Base-by-base conservation (phyloP, 225 moss, liverwort and hornwort genomes). In the Pseudoscleropodium purum region DNA sequence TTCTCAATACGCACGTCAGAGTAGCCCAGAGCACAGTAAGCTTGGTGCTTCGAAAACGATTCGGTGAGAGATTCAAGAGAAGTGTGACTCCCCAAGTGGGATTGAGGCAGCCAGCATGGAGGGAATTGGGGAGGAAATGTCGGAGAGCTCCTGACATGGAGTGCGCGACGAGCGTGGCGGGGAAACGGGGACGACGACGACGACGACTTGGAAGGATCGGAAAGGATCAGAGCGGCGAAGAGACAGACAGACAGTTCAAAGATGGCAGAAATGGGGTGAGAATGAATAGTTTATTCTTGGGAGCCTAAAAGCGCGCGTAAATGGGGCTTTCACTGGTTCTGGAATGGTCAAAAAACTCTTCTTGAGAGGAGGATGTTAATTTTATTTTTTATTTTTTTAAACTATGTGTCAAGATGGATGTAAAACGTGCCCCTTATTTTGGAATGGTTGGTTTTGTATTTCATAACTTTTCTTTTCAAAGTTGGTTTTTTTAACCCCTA, bases 391-490 rank as follows among this genome's bases (percentile, higher is more conserved):
- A 4, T 47, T 31, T 6, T 47, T 17, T 11, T 6, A 7, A 3
- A 34, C 5, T 23, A 14, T 52, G 11, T 36, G 3, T 36, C 3
- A 1, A 36, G 23, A 34, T 77, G 23, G 52, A 36, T 52, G 23
- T 9, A 34, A 52, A 20, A 51, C 9, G 2, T 36, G 6, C 2
- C 8, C 5, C 0, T 52, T 24, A 23, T 36, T 77, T 77, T 36
- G 5, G 36, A 77, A 54, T 52, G 52, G 14, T 24, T 52, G 36
- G 3, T 36, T 52, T 77, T 51, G 10, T 20, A 21, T 34, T 76
- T 76, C 0, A 8, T 2, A 51, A 51, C 1, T 33, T 33, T 76
- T 21, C 2, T 1, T 51, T 49, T 0, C 2, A 3, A 33, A 51
- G 5, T 4, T 33, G 7, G 13, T 1, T 57, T 57, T 9, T 21